Evolutionary conservation across 2,329 filamentous ascomycete species (phyloP).

Genomic region (Celoporthe dispersa): DNA sequence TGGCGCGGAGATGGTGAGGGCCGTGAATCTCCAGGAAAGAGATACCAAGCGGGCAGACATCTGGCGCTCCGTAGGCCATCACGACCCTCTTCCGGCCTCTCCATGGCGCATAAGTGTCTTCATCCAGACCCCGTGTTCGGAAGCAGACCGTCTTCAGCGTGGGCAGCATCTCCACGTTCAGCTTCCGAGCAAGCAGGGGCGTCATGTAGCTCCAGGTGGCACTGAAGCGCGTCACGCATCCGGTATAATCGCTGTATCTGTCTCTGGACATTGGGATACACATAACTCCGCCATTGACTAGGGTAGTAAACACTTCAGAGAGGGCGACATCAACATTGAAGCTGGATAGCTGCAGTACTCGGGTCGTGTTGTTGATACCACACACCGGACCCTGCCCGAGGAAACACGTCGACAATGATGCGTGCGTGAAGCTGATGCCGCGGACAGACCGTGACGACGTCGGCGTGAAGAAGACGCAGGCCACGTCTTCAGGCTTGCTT

Average conservation of each 20-base stretch:
- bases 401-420: slow-evolving; percentile 59
- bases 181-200: slow-evolving; percentile 57
- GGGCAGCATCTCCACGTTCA: slow-evolving; percentile 44
- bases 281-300: slow-evolving; percentile 62
- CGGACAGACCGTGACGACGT: slow-evolving; percentile 61
- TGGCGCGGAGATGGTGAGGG: slow-evolving; percentile 44
- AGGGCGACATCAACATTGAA: slow-evolving; percentile 60
- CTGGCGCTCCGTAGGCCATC: slow-evolving; percentile 56
- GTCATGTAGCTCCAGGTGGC: slow-evolving; percentile 61
- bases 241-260: slow-evolving; percentile 53
- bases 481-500: slow-evolving; percentile 50
- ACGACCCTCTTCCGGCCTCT: slow-evolving; percentile 50
- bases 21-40: slow-evolving; percentile 50
- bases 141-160: slow-evolving; percentile 49
- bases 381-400: slow-evolving; percentile 55
- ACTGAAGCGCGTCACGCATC: slow-evolving; percentile 53
- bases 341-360: slow-evolving; percentile 63
- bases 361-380: slow-evolving; percentile 53
- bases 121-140: slow-evolving; percentile 54
- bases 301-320: slow-evolving; percentile 57
- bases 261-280: slow-evolving; percentile 60
- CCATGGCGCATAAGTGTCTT: slow-evolving; percentile 54
- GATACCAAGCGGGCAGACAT: slow-evolving; percentile 56
- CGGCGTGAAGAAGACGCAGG: slow-evolving; percentile 66
- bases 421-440: slow-evolving; percentile 66